Conservation (phyloP, 352 stramenopile species). For the Phytophthora sansomeana region DNA sequence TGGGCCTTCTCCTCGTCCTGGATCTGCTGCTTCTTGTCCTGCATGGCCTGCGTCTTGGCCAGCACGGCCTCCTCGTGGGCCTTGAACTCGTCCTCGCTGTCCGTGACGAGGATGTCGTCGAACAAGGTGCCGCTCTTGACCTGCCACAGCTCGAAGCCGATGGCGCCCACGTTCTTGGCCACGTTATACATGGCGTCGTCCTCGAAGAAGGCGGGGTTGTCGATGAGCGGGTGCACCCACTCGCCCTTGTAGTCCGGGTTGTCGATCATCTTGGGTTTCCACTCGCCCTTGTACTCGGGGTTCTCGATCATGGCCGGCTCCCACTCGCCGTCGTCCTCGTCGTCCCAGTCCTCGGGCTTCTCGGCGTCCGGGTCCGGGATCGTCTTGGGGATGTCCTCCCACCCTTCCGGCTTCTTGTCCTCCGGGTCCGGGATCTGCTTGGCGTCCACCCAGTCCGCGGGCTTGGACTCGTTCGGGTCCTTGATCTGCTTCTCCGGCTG, state of each 20-base stretch:
- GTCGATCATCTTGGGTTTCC: slow-evolving; percentile 97
- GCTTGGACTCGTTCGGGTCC: slow-evolving; percentile 97
- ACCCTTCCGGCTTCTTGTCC: slow-evolving; percentile 97
- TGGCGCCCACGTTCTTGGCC: slow-evolving; percentile 95
- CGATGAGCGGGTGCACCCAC: slow-evolving; percentile 97
- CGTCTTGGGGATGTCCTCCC: slow-evolving; percentile 97
- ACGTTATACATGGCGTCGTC: slow-evolving; percentile 96
- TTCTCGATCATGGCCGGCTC: slow-evolving; percentile 96
- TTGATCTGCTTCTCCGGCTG: slow-evolving; percentile 96
- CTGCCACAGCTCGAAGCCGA: slow-evolving; percentile 99
- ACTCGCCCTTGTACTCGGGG: slow-evolving; percentile 98
- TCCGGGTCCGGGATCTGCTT: slow-evolving; percentile 97
- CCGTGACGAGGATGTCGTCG: slow-evolving; percentile 99
- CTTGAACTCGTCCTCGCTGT: slow-evolving; percentile 97
- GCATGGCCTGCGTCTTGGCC: slow-evolving; percentile 79
- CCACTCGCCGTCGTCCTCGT: slow-evolving; percentile 99
- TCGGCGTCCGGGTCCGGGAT: slow-evolving; percentile 97
- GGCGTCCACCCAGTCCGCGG: slow-evolving; percentile 98
- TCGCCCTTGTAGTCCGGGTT: slow-evolving; percentile 99
- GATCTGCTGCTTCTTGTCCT: slow-evolving; percentile 78
- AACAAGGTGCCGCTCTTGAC: slow-evolving; percentile 99
- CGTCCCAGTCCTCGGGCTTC: slow-evolving; percentile 99
- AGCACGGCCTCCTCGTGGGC: slow-evolving; percentile 96
- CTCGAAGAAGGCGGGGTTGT: slow-evolving; percentile 97
- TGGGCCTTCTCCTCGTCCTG: slow-evolving; percentile 81